Base-by-base conservation (phyloP, 2,329 filamentous ascomycete genomes). In the Plectosphaerella cucumerina region DNA sequence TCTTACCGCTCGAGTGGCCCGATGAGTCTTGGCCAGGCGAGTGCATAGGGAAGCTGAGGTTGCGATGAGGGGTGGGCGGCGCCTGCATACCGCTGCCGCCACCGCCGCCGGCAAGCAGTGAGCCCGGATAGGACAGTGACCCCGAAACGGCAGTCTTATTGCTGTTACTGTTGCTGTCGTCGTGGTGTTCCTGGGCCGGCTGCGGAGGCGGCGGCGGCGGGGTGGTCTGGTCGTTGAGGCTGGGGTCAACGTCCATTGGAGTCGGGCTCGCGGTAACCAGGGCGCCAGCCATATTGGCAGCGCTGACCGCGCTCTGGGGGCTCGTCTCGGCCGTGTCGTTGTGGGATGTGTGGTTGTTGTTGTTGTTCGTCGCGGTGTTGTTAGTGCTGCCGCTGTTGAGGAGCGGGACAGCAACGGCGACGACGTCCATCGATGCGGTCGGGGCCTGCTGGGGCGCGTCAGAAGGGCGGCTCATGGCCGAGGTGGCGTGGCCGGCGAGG, bases 1-100 rank as follows among this genome's bases (percentile, higher is more conserved):
- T 93, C 73, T 96, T 97, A 48, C 82, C 79, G 15, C 61, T 61
- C 3, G 72, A 70, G 22, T 55, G 55, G 8, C 88, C 86, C 6
- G 90, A 74, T 59, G 61, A 76, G 51, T 57, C 74, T 66, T 62
- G 76, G 57, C 60, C 66, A 52, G 69, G 60, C 26, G 70, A 69
- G 18, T 76, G 69, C 70, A 82, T 76, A 8, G 82, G 80, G 56
- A 82, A 75, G 59, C 76, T 85, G 72, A 83, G 78, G 23, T 75
- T 77, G 43, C 82, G 76, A n/a, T 42, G 39, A 18, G 39, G 39
- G 26, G 65, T 55, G 2, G 73, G 70, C 5, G 75, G 70, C 35
- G 75, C 73, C 37, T 71, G 61, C 60, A 80, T 70, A 50, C 66
- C 65, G 11, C 62, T 61, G 3, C 71, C 65, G 12, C 26, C 26